Base-by-base conservation (phyloP, 495 filamentous ascomycete species). In the Neurospora hispaniola region DNA sequence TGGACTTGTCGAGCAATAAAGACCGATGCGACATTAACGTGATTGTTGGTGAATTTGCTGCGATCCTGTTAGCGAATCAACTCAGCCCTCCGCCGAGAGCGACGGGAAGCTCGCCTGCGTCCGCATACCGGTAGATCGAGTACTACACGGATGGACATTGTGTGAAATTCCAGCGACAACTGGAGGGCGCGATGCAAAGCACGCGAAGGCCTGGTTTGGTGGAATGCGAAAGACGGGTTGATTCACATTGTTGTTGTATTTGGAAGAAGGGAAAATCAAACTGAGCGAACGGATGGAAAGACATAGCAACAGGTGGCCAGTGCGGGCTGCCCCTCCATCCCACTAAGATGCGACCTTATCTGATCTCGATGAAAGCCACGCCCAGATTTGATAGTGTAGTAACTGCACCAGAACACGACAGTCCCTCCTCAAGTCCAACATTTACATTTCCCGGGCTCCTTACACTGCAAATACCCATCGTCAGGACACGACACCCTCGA, bases 51-150 rank as follows among this genome's bases (percentile, higher is more conserved):
- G 0, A 0, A 8, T 62, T 2, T 62, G 54, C 54, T 0, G 5
- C 0, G 14, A 0, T 2, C 0, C 0, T 62, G 27, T 62, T 31
- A 62, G 54, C 54, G 0, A 0, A 0, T 7, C 18, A 35, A 35
- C 54, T 8, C 23, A 16, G 46, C 4, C 54, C 12, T 62, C 23
- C 6, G 5, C 2, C 31, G 23, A 16, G 5, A 9, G 23, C 5
- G 2, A 54, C 20, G 20, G 46, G 2, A 27, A 54, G 44, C 8
- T 9, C n/a, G n/a, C n/a, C 44, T 48, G 18, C 1, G 8, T 23
- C n/a, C 1, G 2, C n/a, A 23, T 12, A 9, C 2, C n/a, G 0
- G 44, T 48, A 0, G 0, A 48, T 48, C 0, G n/a, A n/a, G n/a
- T 23, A 23, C 9, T 9, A 48, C n/a, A 48, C 44, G n/a, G 1